Conservation (phyloP, 2,329 filamentous ascomycete species). For the Didymellaceae sp. region DNA sequence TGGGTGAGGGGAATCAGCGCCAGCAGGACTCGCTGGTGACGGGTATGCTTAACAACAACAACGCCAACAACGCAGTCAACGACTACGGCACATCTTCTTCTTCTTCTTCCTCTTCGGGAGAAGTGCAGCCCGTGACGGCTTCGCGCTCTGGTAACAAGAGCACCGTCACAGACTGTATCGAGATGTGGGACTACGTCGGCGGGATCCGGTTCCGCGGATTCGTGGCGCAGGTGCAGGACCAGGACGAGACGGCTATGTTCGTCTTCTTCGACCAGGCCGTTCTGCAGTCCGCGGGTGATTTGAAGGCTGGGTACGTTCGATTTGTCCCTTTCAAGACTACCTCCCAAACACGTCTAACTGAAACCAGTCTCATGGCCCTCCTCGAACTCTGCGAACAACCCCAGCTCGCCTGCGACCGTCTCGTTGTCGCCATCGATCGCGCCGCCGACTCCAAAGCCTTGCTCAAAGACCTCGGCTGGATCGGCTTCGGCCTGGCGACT, state of each 20-base stretch:
- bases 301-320: conserved; percentile 86
- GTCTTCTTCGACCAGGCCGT: conserved; percentile 83
- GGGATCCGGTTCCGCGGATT: conserved; percentile 88
- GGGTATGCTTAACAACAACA: conserved; percentile 65
- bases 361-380: conserved; percentile 72
- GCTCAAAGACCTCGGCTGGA: conserved; percentile 87
- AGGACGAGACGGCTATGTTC: conserved; percentile 77
- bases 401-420: conserved; percentile 72
- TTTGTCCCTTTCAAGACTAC: conserved; percentile 30
- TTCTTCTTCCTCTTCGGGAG: too few species aligned
- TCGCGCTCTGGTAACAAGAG: conserved; percentile 24
- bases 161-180: conserved; percentile 69
- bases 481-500: conserved; percentile 84
- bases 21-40: conserved; percentile 84
- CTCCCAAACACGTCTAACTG: conserved; percentile 8
- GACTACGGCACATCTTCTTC: conserved; percentile 33
- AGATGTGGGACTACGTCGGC: conserved; percentile 85
- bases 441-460: conserved; percentile 66
- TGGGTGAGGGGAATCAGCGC: conserved; percentile 86
- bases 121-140: conserved; percentile 34
- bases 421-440: conserved; percentile 83
- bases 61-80: conserved; percentile 37
- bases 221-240: conserved; percentile 73
- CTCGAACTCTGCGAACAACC: conserved; percentile 84
- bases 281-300: conserved; percentile 67